A percentile compares a stretch with the other conserved stretches of the same genome.
Evolutionary conservation across 169 alveolate species (phyloP).

Genomic region (Eimeria necatrix): DNA sequence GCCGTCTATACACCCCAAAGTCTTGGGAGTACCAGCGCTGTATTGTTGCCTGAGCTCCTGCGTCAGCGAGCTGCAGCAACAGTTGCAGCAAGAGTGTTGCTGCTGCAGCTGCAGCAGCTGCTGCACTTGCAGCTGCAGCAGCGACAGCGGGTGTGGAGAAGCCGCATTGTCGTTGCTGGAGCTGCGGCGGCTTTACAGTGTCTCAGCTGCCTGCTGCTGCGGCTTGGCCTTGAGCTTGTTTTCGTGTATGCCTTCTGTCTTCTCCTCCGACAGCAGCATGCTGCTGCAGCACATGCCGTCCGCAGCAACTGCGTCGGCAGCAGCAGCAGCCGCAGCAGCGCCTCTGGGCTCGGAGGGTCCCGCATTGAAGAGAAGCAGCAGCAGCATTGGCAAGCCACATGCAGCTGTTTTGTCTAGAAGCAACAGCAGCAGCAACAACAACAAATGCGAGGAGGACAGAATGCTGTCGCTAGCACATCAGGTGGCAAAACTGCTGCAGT

Average conservation of each 20-base stretch:
- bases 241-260: conserved; percentile 34
- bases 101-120: conserved; percentile 60
- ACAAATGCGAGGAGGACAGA: conserved; percentile 19
- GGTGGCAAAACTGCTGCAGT: conserved; percentile 53
- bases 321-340: background rate
- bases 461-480: background rate
- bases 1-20: conserved; percentile 55
- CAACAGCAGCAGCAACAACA: conserved; percentile 59
- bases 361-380: conserved; percentile 5
- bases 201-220: conserved; percentile 47
- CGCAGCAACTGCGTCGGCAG: conserved; percentile 54
- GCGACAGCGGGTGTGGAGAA: conserved; percentile 24
- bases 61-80: conserved; percentile 62
- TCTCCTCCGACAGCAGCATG: background rate
- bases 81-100: conserved; percentile 40
- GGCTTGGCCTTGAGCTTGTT: conserved; percentile 4
- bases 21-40: background rate
- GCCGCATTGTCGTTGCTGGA: conserved; percentile 37
- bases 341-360: background rate
- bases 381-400: conserved; percentile 8
- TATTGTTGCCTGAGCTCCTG: conserved; percentile 34
- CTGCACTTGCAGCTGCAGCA: conserved; percentile 24
- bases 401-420: background rate
- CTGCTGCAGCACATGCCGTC: conserved; percentile 38
- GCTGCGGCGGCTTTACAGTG: conserved; percentile 71